Conservation (phyloP, 2,329 filamentous ascomycete genomes). For the Colletotrichum melonis region DNA sequence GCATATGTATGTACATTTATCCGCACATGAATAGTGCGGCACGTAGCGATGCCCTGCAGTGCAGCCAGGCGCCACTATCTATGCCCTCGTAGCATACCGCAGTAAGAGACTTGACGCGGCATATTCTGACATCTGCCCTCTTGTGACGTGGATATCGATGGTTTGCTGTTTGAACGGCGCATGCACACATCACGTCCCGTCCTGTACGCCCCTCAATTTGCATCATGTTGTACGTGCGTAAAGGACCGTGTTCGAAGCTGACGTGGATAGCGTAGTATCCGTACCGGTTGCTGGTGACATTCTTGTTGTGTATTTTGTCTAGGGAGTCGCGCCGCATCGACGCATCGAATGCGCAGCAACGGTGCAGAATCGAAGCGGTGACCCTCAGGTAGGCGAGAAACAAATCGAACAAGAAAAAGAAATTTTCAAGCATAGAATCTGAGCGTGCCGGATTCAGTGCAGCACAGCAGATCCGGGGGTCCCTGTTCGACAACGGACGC, state of each 20-base stretch:
- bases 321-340: neutral
- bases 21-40: slow-evolving; percentile 17
- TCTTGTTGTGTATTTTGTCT: neutral
- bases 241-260: neutral
- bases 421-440: neutral
- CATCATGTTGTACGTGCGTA: neutral
- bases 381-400: neutral
- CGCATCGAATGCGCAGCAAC: neutral
- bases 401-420: neutral
- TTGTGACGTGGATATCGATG: neutral
- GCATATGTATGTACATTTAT: slow-evolving; percentile 4
- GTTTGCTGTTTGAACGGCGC: neutral
- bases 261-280: neutral
- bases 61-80: neutral
- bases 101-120: neutral
- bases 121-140: slow-evolving; percentile 4
- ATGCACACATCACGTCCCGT: neutral
- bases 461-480: slow-evolving; percentile 16
- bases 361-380: neutral
- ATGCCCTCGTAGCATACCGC: neutral
- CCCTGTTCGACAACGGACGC: slow-evolving; percentile 17
- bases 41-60: slow-evolving; percentile 5
- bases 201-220: neutral
- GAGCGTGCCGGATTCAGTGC: neutral
- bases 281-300: neutral